Conservation (phyloP, 306 rosid genomes). For the Mimosa bimucronata region DNA sequence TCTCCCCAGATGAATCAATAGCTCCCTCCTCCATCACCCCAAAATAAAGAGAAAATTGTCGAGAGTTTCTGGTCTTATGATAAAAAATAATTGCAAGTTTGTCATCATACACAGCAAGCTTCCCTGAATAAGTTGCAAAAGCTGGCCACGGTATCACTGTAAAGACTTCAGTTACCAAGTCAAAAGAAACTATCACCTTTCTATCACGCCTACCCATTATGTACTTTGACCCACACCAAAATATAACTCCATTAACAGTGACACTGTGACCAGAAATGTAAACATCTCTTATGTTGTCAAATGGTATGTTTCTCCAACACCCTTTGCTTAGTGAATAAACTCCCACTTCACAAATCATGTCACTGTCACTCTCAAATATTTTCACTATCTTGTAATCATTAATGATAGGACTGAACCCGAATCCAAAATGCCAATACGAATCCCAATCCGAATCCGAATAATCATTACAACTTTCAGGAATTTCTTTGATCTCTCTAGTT, state of each 20-base stretch:
- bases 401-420: not conserved
- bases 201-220: too few relatives aligned
- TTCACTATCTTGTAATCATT: not conserved
- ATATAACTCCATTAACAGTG: not conserved
- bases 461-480: not conserved
- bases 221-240: not conserved
- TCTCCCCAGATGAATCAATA: not conserved
- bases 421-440: not conserved
- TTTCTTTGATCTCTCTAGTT: not conserved
- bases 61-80: not conserved
- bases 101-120: not conserved
- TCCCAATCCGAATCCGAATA: too few relatives aligned
- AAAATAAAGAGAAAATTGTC: too few relatives aligned
- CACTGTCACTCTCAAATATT: too few relatives aligned
- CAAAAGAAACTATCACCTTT: not conserved
- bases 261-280: not conserved
- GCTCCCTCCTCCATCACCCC: not conserved
- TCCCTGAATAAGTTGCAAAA: not conserved
- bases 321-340: not conserved
- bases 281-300: not conserved
- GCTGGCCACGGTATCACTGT: not conserved
- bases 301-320: not conserved
- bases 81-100: not conserved
- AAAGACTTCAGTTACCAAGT: not conserved
- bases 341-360: not conserved